A percentile compares a stretch with the other conserved stretches of the same genome.
Evolutionary conservation across 2,329 filamentous ascomycete genomes (phyloP).

Genomic region (Pseudocercospora pini-densiflorae): DNA sequence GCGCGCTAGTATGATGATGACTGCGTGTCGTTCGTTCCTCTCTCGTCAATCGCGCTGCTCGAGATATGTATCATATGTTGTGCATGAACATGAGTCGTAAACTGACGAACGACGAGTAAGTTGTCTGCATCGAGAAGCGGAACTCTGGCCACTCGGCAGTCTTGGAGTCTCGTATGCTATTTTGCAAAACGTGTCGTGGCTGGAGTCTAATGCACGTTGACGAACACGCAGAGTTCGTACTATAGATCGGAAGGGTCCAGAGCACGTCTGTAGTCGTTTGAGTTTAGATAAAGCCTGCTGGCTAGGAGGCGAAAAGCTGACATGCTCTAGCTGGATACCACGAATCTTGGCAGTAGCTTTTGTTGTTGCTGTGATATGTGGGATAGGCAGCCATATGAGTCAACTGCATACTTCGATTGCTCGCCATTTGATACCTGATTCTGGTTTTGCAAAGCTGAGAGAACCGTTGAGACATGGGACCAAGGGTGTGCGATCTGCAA

Average conservation of each 20-base stretch:
- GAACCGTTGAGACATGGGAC: neutral
- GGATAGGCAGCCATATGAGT: neutral
- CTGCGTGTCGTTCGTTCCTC: neutral
- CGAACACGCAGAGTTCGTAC: neutral
- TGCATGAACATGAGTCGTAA: conserved; percentile 6
- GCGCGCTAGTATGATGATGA: neutral
- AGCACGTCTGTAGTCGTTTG: neutral
- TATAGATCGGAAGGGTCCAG: neutral
- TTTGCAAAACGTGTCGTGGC: conserved; percentile 4
- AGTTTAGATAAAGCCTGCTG: neutral
- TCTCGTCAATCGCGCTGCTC: neutral
- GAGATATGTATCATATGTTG: neutral
- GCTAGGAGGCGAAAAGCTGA: neutral
- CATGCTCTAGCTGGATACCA: neutral
- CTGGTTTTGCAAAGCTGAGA: neutral
- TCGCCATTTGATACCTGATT: neutral
- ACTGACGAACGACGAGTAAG: neutral
- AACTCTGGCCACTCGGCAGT: neutral
- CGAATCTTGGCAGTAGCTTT: no score
- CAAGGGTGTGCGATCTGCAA: neutral
- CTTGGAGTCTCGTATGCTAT: neutral
- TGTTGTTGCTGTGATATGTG: no score
- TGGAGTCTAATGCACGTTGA: conserved; percentile 8
- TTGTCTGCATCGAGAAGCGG: conserved; percentile 2
- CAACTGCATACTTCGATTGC: neutral